Evolutionary conservation across 495 filamentous ascomycete genomes (phyloP).

Genomic region (Antarctomyces pellizariae): DNA sequence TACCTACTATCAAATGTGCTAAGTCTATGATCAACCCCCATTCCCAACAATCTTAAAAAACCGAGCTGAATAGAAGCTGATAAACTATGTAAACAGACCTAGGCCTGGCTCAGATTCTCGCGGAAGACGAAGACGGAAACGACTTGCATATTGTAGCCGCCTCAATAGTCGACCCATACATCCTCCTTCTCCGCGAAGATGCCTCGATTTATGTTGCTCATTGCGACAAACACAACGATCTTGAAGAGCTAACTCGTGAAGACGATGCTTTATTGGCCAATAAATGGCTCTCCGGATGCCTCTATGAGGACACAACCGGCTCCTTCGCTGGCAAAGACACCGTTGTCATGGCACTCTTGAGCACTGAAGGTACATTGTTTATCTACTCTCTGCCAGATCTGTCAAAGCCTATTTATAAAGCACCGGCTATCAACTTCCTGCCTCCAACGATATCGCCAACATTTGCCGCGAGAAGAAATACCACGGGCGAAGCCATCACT

Average conservation of each 20-base stretch:
- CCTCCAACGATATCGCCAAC: slow-evolving; percentile 53
- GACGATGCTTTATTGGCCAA: slow-evolving; percentile 26
- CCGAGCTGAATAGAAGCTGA: no score
- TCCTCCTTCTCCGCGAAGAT: slow-evolving; percentile 72
- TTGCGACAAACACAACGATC: slow-evolving; percentile 54
- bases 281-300: slow-evolving; percentile 58
- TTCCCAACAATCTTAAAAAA: no score
- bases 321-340: slow-evolving; percentile 24
- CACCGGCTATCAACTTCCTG: slow-evolving; percentile 53
- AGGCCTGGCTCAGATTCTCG: slow-evolving; percentile 67
- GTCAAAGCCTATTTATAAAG: slow-evolving; percentile 31
- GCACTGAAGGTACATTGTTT: slow-evolving; percentile 40
- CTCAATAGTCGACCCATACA: slow-evolving; percentile 71
- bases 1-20: no score
- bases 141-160: slow-evolving; percentile 53
- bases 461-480: slow-evolving; percentile 39
- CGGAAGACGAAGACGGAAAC: slow-evolving; percentile 64
- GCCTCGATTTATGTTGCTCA: slow-evolving; percentile 49
- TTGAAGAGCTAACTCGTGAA: slow-evolving; percentile 53
- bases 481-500: slow-evolving; percentile 40
- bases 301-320: slow-evolving; percentile 45
- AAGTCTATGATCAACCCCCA: no score
- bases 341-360: slow-evolving; percentile 52
- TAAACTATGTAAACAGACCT: slow-evolving; percentile 57
- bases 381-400: slow-evolving; percentile 41